A percentile compares a stretch with the other conserved stretches of the same genome.
Conservation (phyloP, 2,329 filamentous ascomycete genomes). For the Anthostomella pinea region DNA sequence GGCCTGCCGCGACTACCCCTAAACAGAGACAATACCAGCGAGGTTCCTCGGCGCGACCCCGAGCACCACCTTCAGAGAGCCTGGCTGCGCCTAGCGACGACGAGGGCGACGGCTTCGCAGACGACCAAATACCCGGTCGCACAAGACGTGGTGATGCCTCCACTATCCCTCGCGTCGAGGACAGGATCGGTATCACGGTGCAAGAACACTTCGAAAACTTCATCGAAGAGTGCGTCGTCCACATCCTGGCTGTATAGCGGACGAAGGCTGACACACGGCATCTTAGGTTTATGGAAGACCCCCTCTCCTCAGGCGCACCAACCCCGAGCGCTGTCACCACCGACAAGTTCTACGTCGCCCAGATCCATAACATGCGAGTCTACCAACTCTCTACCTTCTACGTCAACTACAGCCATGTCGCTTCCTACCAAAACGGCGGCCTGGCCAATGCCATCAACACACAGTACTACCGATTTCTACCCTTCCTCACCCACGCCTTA, state of each 20-base stretch:
- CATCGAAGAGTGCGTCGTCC: constrained; percentile 68
- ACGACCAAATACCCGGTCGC: constrained; percentile 58
- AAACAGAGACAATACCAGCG: constrained; percentile 42
- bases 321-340: constrained; percentile 69
- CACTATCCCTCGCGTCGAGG: constrained; percentile 69
- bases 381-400: constrained; percentile 82
- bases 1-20: constrained; percentile 39
- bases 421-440: constrained; percentile 71
- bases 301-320: constrained; percentile 58
- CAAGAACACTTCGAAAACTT: constrained; percentile 78
- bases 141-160: constrained; percentile 45
- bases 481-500: constrained; percentile 82
- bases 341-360: constrained; percentile 81
- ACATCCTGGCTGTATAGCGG: too few species aligned
- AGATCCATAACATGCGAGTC: constrained; percentile 73
- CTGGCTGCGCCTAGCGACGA: constrained; percentile 60
- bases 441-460: constrained; percentile 82
- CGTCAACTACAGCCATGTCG: constrained; percentile 82
- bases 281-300: constrained; percentile 65
- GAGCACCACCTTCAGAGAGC: constrained; percentile 62
- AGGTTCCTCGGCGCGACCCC: constrained; percentile 52
- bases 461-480: constrained; percentile 93
- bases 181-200: constrained; percentile 71
- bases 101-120: constrained; percentile 59
- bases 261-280: not conserved